Base-by-base conservation (phyloP, 108 stramenopile species). In the Cyclostephanos tholiformis region DNA sequence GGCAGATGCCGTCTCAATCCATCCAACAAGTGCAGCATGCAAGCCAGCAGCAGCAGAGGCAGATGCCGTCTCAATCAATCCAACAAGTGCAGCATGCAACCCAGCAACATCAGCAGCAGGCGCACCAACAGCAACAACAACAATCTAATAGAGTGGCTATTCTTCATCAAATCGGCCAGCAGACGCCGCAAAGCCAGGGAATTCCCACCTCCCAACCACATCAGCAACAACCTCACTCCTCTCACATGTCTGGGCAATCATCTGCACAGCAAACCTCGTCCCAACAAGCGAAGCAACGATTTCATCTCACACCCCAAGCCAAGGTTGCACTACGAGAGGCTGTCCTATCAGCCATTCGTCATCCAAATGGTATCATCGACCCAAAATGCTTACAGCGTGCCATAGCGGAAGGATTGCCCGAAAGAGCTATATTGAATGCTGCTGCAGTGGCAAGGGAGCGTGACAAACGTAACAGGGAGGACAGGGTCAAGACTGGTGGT, bases 351-450 rank as follows among this genome's bases (percentile, higher is more conserved):
- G 87, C 91, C 25, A 87, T 95, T 61, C 87, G 87, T 20, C 70
- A 82, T 56, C 90, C 91, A 19, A 72, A 65, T 32, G 94, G 94
- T 4, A 60, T 77, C 35, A 83, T 95, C 16, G 89, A 82, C 57
- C 86, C 88, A 13, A 50, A 52, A 10, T 66, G 87, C 19, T 79
- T 95, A 76, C 82, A 87, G 62, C 82, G 68, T 61, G 94, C 94
- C 19, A 64, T 90, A 65, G 84, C 76, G 11, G 85, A 89, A 43
- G 91, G 91, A 7, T 58, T 95, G 23, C 89, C 91, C 0, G 67
- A 83, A 63, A 77, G 90, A 65, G 90, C 94, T 17, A 89, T 95
- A 49, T 26, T 91, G 49, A 95, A 95, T 79, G 94, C 94, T 22
- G 94, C 90, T 9, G 64, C 71, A 14, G 90, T 92, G 12, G 94